phyloP scores from a whole-genome alignment of 108 stramenopile species.

The Cyclotella cryptica region DNA sequence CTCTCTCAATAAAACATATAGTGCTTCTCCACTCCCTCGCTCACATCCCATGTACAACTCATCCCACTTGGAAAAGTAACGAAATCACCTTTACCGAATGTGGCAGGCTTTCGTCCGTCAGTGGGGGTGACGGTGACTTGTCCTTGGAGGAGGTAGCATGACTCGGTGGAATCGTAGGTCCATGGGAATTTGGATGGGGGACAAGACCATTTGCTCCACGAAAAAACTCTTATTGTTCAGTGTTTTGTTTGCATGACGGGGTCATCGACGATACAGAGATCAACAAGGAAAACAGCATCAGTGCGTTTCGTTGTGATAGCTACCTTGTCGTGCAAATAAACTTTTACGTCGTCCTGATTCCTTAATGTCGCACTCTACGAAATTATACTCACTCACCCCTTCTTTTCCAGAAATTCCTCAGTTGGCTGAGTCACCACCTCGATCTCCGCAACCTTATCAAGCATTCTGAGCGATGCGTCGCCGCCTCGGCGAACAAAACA shows the following conservation, averaged over 20 bases:
- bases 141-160: conserved; percentile 70
- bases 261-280: background rate
- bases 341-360: background rate
- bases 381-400: conserved; percentile 47
- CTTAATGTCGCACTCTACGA: too few relatives aligned
- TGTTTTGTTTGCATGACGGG: background rate
- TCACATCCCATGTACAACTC: conserved; percentile 85
- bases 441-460: conserved; percentile 48
- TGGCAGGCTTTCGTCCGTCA: conserved; percentile 66
- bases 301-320: background rate
- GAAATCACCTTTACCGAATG: conserved; percentile 77
- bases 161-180: conserved; percentile 75
- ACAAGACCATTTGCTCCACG: background rate
- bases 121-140: conserved; percentile 79
- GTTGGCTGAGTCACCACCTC: conserved; percentile 67
- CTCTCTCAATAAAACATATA: conserved; percentile 68
- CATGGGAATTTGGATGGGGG: conserved; percentile 78
- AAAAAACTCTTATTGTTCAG: background rate
- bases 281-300: background rate
- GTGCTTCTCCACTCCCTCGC: conserved; percentile 76
- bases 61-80: conserved; percentile 82
- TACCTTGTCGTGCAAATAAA: background rate
- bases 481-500: background rate
- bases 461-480: background rate
- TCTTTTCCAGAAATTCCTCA: conserved; percentile 68